Evolutionary conservation across 2,329 filamentous ascomycete species (phyloP), one percentile per base, ranked within the genome.

Genomic region (Ambrosiella xylebori): DNA sequence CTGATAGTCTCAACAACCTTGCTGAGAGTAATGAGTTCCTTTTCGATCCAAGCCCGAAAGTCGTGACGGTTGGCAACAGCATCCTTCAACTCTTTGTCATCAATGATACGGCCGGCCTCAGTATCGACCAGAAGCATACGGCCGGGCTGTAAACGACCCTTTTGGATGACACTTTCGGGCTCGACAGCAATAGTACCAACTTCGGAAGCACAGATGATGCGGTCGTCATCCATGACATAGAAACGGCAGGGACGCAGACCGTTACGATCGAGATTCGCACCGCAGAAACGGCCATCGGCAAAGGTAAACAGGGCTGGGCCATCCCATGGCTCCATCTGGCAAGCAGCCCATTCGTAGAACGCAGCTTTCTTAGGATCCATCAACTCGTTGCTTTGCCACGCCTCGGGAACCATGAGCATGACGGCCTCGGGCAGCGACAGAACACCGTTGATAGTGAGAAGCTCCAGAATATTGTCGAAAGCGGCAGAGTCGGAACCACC

Each of bases 311-410:
- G 81, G 58, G 91, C 91, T 39, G 91, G 91, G 15, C 91, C 91
- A 71, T 97, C 91, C 91, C 91, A 97, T 13, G 91, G 90, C 75
- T 97, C 91, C 91, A 97, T 97, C 76, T 95, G 86, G 71, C 91
- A 97, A 64, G 89, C 90, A 66, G 91, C 91, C 89, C 91, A 97
- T 71, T 97, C 90, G 73, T 97, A 97, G 73, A 96, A 97, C 56
- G 91, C 91, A 60, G 90, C 87, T 74, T 97, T 97, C 67, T 88
- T 86, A 59, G 89, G 88, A 66, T 96, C 90, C 85, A 97, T 95
- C 61, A 82, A 76, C 41, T 82, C 76, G 71, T 96, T 96, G 61
- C 90, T 91, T 72, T 97, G 89, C 91, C 91, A 97, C 61, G 91
- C 91, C 73, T 97, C 91, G 19, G 91, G 91, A 54, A 97, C 88